Conservation (phyloP, 2,329 filamentous ascomycete species). For the Aspergillus felis region DNA sequence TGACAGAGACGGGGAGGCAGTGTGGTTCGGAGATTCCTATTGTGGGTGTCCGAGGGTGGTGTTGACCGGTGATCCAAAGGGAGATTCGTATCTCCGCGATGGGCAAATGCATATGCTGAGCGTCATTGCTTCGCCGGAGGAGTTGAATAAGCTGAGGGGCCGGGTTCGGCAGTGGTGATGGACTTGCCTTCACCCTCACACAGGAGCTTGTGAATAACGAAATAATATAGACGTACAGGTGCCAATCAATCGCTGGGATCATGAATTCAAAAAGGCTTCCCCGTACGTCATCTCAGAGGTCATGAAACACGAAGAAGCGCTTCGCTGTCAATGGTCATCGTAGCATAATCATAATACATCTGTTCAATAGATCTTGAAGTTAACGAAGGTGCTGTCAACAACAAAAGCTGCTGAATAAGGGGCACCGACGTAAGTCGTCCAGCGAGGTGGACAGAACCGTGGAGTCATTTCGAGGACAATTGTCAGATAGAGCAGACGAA, state of each 20-base stretch:
- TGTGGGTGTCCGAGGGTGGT: conserved; percentile 11
- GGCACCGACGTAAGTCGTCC: neutral
- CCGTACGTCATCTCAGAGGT: neutral
- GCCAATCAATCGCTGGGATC: neutral
- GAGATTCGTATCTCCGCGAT: conserved; percentile 6
- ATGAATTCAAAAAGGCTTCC: neutral
- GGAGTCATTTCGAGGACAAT: neutral
- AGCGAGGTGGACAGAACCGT: neutral
- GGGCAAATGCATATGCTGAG: conserved; percentile 4
- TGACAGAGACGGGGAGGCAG: conserved; percentile 7
- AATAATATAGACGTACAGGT: neutral
- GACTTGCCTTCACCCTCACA: neutral
- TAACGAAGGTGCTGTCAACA: too few relatives aligned
- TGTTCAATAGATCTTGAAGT: too few relatives aligned
- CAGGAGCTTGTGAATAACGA: neutral
- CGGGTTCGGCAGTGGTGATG: conserved; percentile 11
- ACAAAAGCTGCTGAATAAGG: neutral
- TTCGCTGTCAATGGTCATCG: neutral
- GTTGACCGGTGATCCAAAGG: conserved; percentile 13
- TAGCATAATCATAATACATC: neutral
- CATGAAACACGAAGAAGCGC: neutral
- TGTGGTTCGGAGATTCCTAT: conserved; percentile 14
- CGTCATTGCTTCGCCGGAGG: conserved; percentile 13
- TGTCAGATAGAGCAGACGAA: neutral
- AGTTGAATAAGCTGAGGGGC: conserved; percentile 13